These are phyloP conservation scores for Kurtzmaniella quercitrusa DNA, from an alignment of 1,139 yeast genomes.

Conservation along the genomic window DNA sequence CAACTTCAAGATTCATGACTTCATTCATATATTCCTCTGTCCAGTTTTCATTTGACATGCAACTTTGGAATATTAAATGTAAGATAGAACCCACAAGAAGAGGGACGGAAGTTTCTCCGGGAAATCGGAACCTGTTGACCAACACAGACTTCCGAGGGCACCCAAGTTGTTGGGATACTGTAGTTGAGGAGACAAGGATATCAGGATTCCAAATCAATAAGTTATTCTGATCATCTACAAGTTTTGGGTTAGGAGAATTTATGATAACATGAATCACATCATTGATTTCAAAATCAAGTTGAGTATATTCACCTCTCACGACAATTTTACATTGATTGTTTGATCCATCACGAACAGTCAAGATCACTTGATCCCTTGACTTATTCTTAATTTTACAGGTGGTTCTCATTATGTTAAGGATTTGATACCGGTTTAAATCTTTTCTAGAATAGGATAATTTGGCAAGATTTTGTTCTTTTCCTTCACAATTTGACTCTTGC, in stretches of 20 bases:
- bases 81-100: conserved; percentile 74
- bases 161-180: conserved; percentile 67
- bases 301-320: conserved; percentile 46
- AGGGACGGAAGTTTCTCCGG: conserved; percentile 55
- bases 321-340: conserved; percentile 36
- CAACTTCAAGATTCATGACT: conserved; percentile 43
- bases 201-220: conserved; percentile 83
- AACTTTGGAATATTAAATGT: conserved; percentile 73
- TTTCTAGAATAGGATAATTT: conserved; percentile 41
- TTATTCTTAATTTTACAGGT: conserved; percentile 26
- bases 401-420: conserved; percentile 31
- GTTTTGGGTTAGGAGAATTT: conserved; percentile 13
- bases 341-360: conserved; percentile 41
- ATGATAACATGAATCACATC: conserved; percentile 64
- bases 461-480: conserved; percentile 17
- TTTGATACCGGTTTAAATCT: conserved; percentile 48
- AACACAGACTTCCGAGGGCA: conserved; percentile 74
- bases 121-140: conserved; percentile 46
- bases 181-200: conserved; percentile 72
- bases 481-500: not conserved
- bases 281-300: conserved; percentile 34
- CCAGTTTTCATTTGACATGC: conserved; percentile 45
- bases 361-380: conserved; percentile 41
- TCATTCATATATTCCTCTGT: conserved; percentile 40
- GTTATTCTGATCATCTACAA: conserved; percentile 57